Evolutionary conservation across 495 filamentous ascomycete species (phyloP), one percentile per base, ranked within the genome.

Genomic region (Penicillium longicatenatum): DNA sequence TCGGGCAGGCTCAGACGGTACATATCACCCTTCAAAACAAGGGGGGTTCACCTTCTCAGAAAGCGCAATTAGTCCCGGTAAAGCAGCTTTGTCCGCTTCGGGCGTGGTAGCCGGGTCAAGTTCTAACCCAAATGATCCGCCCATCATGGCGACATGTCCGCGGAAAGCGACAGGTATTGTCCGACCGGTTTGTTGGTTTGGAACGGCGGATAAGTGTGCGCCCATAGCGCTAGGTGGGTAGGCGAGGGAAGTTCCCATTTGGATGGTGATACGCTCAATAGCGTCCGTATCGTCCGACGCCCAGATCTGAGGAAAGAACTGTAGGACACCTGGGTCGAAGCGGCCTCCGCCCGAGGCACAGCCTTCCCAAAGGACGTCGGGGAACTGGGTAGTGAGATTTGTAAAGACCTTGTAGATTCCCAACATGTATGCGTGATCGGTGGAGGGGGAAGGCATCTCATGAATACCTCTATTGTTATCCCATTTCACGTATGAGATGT

Each of bases 301-400:
- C 82, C 82, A 84, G 61, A 77, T 75, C 61, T 84, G 82, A 0
- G 82, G 79, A 74, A 79, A 83, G 61, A 78, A 85, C 46, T 83
- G 79, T 24, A 85, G 68, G 2, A 84, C 54, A 0, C 81, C 82
- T 0, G 82, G 67, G 53, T 85, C 81, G 55, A 83, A 84, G 21
- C 81, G 75, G 4, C 76, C 82, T 20, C 81, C 82, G 22, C 82
- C 82, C 2, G 78, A 82, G 17, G 78, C 82, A 54, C 80, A 84
- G 11, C 82, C 82, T 63, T 85, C 80, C 79, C 79, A 85, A 0
- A 84, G 69, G 12, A 85, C 74, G 51, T 83, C 67, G 2, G 82
- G 82, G 63, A 80, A 82, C 6, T 67, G 67, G 6, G 75, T 73
- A 0, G 82, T 83, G 17, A 85, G 70, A 11, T 71, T 76, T 46